Percentiles rank a stretch among this genome's conserved stretches.
These are phyloP conservation scores for Cochliopodium minus DNA, from an alignment of 208 protist species.

Conservation along the genomic window DNA sequence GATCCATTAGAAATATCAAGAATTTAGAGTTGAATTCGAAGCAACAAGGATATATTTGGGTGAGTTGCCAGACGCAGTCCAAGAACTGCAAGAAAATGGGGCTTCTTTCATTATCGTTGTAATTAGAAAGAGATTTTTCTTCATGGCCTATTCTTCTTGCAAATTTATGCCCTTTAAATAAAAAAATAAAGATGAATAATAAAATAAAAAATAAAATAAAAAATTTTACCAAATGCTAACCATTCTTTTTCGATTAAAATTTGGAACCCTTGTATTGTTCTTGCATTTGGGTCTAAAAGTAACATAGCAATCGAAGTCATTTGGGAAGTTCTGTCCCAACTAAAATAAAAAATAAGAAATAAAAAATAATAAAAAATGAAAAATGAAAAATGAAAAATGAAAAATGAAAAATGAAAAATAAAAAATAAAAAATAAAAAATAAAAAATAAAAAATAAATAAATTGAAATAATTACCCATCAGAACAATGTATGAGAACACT, in stretches of 20 bases:
- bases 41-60: constrained; percentile 39
- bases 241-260: constrained; percentile 65
- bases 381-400: no score
- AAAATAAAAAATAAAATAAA: no score
- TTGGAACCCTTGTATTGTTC: constrained; percentile 48
- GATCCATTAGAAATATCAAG: constrained; percentile 39
- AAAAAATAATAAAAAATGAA: no score
- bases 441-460: no score
- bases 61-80: constrained; percentile 58
- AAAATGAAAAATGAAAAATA: no score
- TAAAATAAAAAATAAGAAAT: no score
- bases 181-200: no score
- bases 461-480: no score
- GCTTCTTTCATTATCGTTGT: neutral
- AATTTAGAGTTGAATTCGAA: constrained; percentile 63
- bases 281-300: constrained; percentile 47
- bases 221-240: constrained; percentile 51
- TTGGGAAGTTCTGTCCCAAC: constrained; percentile 51
- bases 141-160: constrained; percentile 29
- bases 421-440: no score
- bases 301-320: constrained; percentile 32
- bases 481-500: constrained; percentile 47
- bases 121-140: neutral
- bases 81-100: constrained; percentile 71
- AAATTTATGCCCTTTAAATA: constrained; percentile 72